Percentiles rank a stretch among this genome's conserved stretches.
Conservation (phyloP, 2,329 filamentous ascomycete species). For the Beauveria sp. region DNA sequence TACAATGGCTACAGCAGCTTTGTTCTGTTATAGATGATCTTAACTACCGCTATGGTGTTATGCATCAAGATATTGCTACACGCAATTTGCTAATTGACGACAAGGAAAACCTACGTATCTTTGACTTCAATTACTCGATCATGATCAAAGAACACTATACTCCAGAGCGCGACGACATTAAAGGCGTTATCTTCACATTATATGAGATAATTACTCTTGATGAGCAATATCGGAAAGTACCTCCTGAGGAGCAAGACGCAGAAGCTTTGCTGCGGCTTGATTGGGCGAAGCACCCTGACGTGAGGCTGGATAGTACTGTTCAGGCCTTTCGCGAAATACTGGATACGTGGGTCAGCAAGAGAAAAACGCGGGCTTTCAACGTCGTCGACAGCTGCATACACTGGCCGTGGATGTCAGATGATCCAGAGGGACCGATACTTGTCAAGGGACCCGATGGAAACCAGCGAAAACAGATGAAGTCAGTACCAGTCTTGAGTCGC, state of each 20-base stretch:
- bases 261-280: conserved; percentile 13
- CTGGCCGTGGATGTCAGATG: conserved; percentile 15
- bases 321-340: conserved; percentile 12
- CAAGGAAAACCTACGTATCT: conserved; percentile 25
- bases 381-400: not conserved
- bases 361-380: conserved; percentile 7
- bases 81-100: conserved; percentile 31
- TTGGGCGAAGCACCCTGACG: conserved; percentile 26
- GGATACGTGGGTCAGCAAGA: conserved; percentile 19
- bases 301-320: conserved; percentile 23
- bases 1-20: conserved; percentile 31
- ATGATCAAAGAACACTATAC: conserved; percentile 18
- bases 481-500: not conserved
- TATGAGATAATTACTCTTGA: conserved; percentile 32
- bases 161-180: conserved; percentile 24
- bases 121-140: conserved; percentile 29
- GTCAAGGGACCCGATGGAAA: not conserved
- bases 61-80: conserved; percentile 32
- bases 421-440: conserved; percentile 8
- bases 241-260: conserved; percentile 20
- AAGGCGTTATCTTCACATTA: conserved; percentile 27
- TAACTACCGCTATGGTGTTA: conserved; percentile 29
- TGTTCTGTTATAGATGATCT: conserved; percentile 28
- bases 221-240: conserved; percentile 15
- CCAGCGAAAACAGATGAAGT: not conserved